Conservation (phyloP, 805 yeast genomes). For the Tetrapisispora fleetii region DNA sequence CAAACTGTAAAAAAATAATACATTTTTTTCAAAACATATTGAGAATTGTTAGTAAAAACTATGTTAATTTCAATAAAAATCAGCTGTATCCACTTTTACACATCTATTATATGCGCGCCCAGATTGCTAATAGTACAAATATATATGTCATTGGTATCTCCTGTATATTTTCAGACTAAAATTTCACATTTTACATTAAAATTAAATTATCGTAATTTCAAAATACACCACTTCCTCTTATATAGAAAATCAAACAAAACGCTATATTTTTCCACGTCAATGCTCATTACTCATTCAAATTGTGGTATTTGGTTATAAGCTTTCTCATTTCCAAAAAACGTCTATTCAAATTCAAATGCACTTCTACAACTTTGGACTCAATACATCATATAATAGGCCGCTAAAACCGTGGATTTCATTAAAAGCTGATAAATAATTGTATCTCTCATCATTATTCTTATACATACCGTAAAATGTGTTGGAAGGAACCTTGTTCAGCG, state of each 20-base stretch:
- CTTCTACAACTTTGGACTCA: not conserved
- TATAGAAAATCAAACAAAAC: too few species aligned
- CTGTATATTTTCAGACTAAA: too few species aligned
- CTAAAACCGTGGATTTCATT: not conserved
- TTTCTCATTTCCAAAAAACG: too few species aligned
- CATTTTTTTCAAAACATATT: not conserved
- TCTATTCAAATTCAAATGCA: not conserved
- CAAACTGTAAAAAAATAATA: slow-evolving; percentile 48
- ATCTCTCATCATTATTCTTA: not conserved
- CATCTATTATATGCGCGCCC: too few species aligned
- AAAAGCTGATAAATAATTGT: not conserved
- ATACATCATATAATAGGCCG: not conserved
- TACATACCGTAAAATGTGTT: slow-evolving; percentile 99
- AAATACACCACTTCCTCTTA: too few species aligned
- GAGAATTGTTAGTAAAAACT: slow-evolving; percentile 29
- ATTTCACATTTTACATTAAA: too few species aligned
- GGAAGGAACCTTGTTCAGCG: slow-evolving; percentile 99
- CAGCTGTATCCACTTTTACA: not conserved
- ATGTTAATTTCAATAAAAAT: not conserved
- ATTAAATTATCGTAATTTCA: too few species aligned
- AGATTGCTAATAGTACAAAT: too few species aligned
- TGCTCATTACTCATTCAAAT: too few species aligned
- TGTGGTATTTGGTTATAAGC: too few species aligned
- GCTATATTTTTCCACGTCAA: too few species aligned
- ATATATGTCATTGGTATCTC: too few species aligned